Percentiles rank a stretch among this genome's conserved stretches.
Evolutionary conservation across 805 yeast genomes (phyloP).

Genomic region (Sporopachydermia lactativora): DNA sequence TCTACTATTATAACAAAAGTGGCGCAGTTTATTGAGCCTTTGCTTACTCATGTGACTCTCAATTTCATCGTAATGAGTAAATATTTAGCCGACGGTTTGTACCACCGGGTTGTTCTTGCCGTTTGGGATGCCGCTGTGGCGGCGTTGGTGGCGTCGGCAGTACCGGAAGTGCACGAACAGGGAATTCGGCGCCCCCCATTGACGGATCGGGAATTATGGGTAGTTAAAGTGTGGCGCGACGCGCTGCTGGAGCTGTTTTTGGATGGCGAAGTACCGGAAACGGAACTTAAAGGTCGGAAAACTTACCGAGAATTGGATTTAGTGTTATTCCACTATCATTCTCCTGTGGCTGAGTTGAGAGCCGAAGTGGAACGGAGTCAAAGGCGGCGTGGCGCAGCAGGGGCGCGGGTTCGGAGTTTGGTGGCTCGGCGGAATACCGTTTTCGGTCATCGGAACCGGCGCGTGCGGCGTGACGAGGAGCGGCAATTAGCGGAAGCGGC

Average conservation of each 20-base stretch:
- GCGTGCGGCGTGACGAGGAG: constrained; percentile 33
- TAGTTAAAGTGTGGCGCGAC: not conserved
- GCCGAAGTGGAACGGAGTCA: not conserved
- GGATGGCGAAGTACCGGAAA: constrained; percentile 1
- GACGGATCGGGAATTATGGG: not conserved
- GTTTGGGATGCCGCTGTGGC: not conserved
- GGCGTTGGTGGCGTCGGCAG: not conserved
- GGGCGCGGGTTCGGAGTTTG: constrained; percentile 23
- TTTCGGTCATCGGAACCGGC: constrained; percentile 55
- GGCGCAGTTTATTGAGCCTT: constrained; percentile 5
- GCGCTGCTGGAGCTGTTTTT: not conserved
- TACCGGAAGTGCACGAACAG: not conserved
- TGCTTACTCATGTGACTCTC: not conserved
- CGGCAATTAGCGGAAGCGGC: constrained; percentile 30
- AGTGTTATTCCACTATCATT: not conserved
- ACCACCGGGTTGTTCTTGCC: not conserved
- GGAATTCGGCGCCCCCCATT: not conserved
- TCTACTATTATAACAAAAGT: too few species aligned
- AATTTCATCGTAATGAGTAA: constrained; percentile 1
- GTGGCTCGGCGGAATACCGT: constrained; percentile 54
- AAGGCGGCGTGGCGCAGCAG: constrained; percentile 2
- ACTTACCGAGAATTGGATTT: not conserved
- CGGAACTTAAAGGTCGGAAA: not conserved
- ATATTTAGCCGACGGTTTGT: not conserved
- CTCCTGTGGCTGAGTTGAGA: not conserved